Percentiles rank a stretch among this genome's conserved stretches.
These are phyloP conservation scores for Abrus precatorius DNA, from an alignment of 306 rosid genomes.

Conservation along the genomic window DNA sequence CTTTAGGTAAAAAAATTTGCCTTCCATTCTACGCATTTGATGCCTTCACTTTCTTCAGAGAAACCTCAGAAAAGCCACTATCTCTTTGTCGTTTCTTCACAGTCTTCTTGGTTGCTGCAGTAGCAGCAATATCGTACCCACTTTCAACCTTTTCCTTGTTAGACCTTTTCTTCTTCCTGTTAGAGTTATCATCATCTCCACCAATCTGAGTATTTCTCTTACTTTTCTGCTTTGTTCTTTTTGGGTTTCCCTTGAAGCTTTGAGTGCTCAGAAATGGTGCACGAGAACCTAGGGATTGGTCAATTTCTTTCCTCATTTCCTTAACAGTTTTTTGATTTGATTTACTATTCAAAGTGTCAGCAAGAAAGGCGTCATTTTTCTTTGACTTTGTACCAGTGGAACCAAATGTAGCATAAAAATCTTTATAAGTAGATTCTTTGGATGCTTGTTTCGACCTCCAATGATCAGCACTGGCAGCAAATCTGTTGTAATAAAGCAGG, in stretches of 20 bases:
- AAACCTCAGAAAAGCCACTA: constrained; percentile 43
- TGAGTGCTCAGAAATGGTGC: constrained; percentile 72
- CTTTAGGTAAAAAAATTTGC: background rate
- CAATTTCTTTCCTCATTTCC: constrained; percentile 72
- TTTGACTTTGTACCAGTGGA: constrained; percentile 60
- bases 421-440: constrained; percentile 77
- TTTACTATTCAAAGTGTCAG: constrained; percentile 53
- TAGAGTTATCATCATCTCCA: constrained; percentile 49
- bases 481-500: constrained; percentile 60
- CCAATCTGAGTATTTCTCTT: constrained; percentile 51
- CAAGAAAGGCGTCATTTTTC: constrained; percentile 60
- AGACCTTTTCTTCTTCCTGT: constrained; percentile 49
- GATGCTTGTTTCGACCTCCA: constrained; percentile 92
- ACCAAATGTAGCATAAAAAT: constrained; percentile 75
- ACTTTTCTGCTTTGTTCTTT: constrained; percentile 49
- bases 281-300: constrained; percentile 62
- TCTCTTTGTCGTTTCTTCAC: constrained; percentile 55
- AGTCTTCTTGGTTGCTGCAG: constrained; percentile 13
- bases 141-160: constrained; percentile 50
- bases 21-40: constrained; percentile 33
- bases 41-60: constrained; percentile 50
- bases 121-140: constrained; percentile 42
- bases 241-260: constrained; percentile 59
- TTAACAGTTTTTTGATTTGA: constrained; percentile 62
- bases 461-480: constrained; percentile 78